These are phyloP conservation scores for Ustilago trichophora DNA, from an alignment of 1,284 basidiomycete species.

Conservation along the genomic window DNA sequence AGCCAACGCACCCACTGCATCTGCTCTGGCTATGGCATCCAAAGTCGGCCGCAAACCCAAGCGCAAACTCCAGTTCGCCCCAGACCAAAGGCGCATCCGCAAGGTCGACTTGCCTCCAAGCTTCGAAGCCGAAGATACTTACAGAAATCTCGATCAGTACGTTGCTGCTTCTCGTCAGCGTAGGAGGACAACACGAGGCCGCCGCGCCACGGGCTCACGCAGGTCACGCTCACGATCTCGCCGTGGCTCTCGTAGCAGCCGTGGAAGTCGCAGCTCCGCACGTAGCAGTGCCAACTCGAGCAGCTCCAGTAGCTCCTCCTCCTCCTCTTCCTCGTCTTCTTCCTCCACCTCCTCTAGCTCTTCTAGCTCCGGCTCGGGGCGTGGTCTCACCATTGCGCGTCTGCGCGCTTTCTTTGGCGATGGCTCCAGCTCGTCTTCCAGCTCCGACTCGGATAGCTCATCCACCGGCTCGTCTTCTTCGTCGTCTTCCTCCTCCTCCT, in stretches of 20 bases:
- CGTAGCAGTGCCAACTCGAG: constrained; percentile 35
- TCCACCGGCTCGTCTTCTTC: constrained; percentile 31
- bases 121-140: constrained; percentile 58
- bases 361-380: constrained; percentile 45
- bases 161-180: constrained; percentile 52
- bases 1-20: constrained; percentile 40
- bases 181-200: constrained; percentile 26
- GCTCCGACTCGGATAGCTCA: constrained; percentile 34
- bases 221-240: constrained; percentile 18
- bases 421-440: constrained; percentile 46
- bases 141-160: constrained; percentile 61
- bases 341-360: constrained; percentile 26
- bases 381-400: constrained; percentile 55
- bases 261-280: constrained; percentile 36
- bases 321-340: constrained; percentile 30
- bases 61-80: constrained; percentile 58
- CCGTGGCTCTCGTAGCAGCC: constrained; percentile 40
- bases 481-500: constrained; percentile 13
- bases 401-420: constrained; percentile 64
- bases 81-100: constrained; percentile 51
- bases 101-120: constrained; percentile 58
- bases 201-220: constrained; percentile 1
- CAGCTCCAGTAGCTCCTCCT: constrained; percentile 40
- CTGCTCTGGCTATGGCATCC: constrained; percentile 42
- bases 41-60: constrained; percentile 45